These are phyloP conservation scores for Populus tremula DNA, from an alignment of 345 rosid species.

Conservation along the genomic window DNA sequence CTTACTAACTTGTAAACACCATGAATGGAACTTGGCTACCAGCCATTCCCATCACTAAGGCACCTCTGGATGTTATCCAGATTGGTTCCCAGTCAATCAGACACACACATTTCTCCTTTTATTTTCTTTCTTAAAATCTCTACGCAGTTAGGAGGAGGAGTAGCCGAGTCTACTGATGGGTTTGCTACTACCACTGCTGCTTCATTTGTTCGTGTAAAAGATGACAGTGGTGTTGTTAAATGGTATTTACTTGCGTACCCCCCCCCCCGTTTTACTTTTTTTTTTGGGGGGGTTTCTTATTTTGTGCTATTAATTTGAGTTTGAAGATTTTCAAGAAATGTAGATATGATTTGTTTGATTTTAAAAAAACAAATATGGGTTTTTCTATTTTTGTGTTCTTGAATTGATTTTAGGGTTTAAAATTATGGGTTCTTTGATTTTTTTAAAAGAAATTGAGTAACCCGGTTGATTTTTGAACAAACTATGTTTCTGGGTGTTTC, in stretches of 20 bases:
- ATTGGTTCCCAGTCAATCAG: neutral
- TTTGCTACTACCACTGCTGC: slow-evolving; percentile 10
- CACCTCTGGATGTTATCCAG: neutral
- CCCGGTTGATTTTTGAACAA: no score
- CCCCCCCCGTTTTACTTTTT: neutral
- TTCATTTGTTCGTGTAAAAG: slow-evolving; percentile 65
- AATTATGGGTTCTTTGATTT: no score
- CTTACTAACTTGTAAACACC: neutral
- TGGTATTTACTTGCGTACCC: slow-evolving; percentile 41
- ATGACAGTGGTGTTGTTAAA: slow-evolving; percentile 77
- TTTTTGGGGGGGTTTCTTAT: neutral
- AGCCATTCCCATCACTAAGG: neutral
- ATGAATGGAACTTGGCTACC: neutral
- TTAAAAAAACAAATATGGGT: no score
- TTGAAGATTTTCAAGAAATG: neutral
- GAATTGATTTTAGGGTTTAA: no score
- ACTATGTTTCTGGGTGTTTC: no score
- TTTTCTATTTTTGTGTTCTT: no score
- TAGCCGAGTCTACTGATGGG: slow-evolving; percentile 27
- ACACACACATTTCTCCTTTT: no score
- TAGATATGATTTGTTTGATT: neutral
- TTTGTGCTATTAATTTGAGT: neutral
- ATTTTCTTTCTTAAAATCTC: no score
- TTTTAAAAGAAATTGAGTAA: no score
- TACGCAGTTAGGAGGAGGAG: no score